These are phyloP conservation scores for Botrytis deweyae DNA, from an alignment of 2,329 filamentous ascomycete genomes.

Conservation along the genomic window DNA sequence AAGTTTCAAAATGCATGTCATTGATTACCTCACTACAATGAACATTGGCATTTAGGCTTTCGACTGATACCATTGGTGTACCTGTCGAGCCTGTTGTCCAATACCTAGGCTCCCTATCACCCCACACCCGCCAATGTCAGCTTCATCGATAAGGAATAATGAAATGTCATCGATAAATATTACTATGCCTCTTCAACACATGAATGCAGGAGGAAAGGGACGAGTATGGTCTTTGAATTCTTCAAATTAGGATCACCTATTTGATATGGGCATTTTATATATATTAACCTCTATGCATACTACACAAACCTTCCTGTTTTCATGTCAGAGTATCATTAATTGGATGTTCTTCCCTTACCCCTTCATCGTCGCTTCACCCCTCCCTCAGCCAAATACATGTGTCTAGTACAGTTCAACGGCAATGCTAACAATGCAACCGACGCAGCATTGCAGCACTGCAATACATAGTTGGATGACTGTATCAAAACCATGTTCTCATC, in stretches of 20 bases:
- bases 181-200: not conserved
- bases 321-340: not conserved
- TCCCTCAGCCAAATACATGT: slow-evolving; percentile 1
- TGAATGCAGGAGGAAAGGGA: not conserved
- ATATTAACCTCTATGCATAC: not conserved
- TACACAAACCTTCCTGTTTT: not conserved
- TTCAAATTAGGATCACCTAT: not conserved
- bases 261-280: not conserved
- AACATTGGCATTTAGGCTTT: not conserved
- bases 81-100: not conserved
- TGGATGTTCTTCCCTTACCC: not conserved
- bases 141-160: not conserved
- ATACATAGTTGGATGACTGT: slow-evolving; percentile 4
- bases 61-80: not conserved
- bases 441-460: slow-evolving; percentile 11
- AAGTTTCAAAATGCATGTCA: not conserved
- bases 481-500: not conserved
- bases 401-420: not conserved
- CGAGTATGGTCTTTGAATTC: not conserved
- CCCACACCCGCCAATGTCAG: not conserved
- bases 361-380: not conserved
- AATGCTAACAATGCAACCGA: not conserved
- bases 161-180: not conserved
- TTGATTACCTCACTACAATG: not conserved
- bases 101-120: not conserved